Base-by-base conservation (phyloP, 208 protist species). In the Wallacemonas rigidus region DNA sequence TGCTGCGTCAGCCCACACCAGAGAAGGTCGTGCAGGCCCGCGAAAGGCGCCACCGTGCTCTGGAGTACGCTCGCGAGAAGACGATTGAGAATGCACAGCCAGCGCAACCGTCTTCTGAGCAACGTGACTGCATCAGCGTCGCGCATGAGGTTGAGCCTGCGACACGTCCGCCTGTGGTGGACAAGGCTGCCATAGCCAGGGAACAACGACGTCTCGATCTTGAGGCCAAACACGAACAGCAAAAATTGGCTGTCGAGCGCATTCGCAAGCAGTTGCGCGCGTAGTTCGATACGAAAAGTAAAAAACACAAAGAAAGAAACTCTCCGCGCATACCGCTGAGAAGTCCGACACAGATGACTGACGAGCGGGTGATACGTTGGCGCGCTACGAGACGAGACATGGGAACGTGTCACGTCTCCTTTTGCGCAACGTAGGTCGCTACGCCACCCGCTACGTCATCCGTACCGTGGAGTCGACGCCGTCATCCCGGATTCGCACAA, bases 11-110 rank as follows among this genome's bases (percentile, higher is more conserved):
- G 74, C 62, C 85, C 57, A 51, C 75, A 60, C 56, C 83, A 61
- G 64, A 80, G 15, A 69, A 84, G 17, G 61, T 76, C 6, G 15
- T 77, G 56, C 74, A 86, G 64, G 89, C 89, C 0, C 77, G 85
- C 11, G 77, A 80, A 53, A 79, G 89, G 12, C 83, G 89, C 40
- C 54, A 75, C 47, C 81, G 85, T 1, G 89, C 89, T 2, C 51
- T 91, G 36, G 77, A 70, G 60, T 94, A 94, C 70, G 89, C 84
- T 9, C 73, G 74, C 0, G 76, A 81, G 26, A 43, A 80, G 48
- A 70, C 77, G 3, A 45, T 43, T 36, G 64, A 71, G 14, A 67
- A 8, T 5, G 26, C 43, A 17, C 26, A 7, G 15, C 45, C 47
- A 54, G 9, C 51, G 26, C 43, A n/a, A 17, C 12, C 65, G 36